Evolutionary conservation across 2,329 filamentous ascomycete species (phyloP).

Genomic region (Clarireedia sp.): DNA sequence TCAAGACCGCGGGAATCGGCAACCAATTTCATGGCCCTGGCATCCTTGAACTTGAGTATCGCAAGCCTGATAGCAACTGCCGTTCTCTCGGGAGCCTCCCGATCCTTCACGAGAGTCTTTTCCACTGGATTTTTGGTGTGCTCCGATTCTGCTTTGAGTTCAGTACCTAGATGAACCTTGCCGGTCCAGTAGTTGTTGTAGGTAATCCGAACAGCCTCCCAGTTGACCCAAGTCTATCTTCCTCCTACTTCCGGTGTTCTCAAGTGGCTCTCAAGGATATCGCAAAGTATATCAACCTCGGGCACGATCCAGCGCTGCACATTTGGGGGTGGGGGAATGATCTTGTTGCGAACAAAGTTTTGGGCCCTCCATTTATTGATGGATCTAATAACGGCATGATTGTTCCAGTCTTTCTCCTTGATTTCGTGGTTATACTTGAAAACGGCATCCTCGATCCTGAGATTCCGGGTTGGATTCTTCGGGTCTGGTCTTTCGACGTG

Average conservation of each 20-base stretch:
- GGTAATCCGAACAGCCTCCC: not conserved
- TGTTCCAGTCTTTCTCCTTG: not conserved
- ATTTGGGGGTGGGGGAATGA: not conserved
- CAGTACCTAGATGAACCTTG: not conserved
- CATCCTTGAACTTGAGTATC: not conserved
- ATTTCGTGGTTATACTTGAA: not conserved
- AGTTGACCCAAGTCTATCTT: not conserved
- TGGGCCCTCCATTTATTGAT: not conserved
- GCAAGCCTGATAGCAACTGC: not conserved
- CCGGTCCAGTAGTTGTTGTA: not conserved
- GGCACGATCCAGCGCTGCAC: not conserved
- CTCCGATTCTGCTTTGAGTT: not conserved
- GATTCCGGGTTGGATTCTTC: not conserved
- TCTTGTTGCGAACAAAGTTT: not conserved
- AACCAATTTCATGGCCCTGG: not conserved
- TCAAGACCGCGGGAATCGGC: not conserved
- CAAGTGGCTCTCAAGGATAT: not conserved
- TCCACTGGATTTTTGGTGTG: not conserved
- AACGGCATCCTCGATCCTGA: not conserved
- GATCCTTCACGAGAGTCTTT: not conserved
- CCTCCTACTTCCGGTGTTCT: not conserved
- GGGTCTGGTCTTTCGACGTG: not conserved
- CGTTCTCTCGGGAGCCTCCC: not conserved
- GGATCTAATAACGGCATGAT: not conserved
- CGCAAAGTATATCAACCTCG: not conserved